Evolutionary conservation across 2,329 filamentous ascomycete genomes (phyloP), one percentile per base, ranked within the genome.

Genomic region (Sporothrix luriei): DNA sequence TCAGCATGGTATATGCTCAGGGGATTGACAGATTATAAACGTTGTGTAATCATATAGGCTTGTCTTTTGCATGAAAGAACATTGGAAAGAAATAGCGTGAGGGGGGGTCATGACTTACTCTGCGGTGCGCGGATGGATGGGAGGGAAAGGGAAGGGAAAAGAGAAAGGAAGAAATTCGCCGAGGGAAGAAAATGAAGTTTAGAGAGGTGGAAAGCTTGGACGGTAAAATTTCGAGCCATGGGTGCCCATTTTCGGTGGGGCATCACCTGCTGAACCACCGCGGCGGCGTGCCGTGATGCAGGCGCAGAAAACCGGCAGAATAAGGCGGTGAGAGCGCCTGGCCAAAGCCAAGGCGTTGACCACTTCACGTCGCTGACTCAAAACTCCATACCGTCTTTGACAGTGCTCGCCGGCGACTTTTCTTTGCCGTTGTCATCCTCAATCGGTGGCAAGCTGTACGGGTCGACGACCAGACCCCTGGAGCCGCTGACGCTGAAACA

Each of bases 371-470:
- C 33, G 24, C 10, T 1, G 6, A 1, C 70, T 84, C 76, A 93
- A 76, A 96, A 96, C 66, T 95, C 91, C 65, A 96, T 85, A 73
- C 91, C 88, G 69, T 84, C 83, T 75, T 92, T 92, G 66, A 84
- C 85, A 2, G 84, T 83, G 73, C 85, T 85, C 72, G 79, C 79
- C 65, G 85, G 77, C 49, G 79, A 77, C 68, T 76, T 77, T 51
- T 79, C 77, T 69, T 77, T 79, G 16, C 80, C 79, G 38, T 82
- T 81, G 73, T 93, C 92, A 1, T 91, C 92, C 68, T 93, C 91
- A 52, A 94, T 83, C 0, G 95, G 95, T 33, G 95, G 95, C 55
- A 99, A 82, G 77, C 91, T 95, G 79, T 93, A 97, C 0, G 93
- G 93, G 75, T 90, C 91, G 73, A 99, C 93, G 51, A 92, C 86